Conservation (phyloP, 768 basidiomycete genomes). For the Suillus weaverae region DNA sequence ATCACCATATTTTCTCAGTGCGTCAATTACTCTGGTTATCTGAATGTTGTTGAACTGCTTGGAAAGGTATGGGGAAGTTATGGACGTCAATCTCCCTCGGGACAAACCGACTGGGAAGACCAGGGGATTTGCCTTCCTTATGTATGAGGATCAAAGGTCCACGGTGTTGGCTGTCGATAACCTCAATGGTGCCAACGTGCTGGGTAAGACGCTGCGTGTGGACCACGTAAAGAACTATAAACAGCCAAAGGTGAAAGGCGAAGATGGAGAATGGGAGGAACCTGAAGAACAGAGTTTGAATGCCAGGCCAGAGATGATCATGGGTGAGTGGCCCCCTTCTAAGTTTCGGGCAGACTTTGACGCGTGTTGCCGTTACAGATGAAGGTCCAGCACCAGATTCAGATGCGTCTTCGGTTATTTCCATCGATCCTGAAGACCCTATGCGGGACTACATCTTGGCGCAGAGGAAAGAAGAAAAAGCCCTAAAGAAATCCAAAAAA, state of each 20-base stretch:
- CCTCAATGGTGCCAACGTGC: conserved; percentile 89
- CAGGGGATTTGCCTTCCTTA: conserved; percentile 92
- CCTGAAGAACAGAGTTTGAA: conserved; percentile 85
- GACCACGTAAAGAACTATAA: conserved; percentile 94
- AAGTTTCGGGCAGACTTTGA: background rate
- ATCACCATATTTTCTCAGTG: conserved; percentile 98
- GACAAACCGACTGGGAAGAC: conserved; percentile 92
- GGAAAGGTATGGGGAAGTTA: conserved; percentile 89
- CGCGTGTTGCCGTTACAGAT: conserved; percentile 36
- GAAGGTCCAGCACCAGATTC: conserved; percentile 61
- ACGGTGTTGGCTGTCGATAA: conserved; percentile 98
- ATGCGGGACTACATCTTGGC: conserved; percentile 92
- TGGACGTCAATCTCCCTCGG: conserved; percentile 92
- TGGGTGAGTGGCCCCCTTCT: conserved; percentile 43
- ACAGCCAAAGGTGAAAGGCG: conserved; percentile 76
- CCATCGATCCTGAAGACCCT: conserved; percentile 94
- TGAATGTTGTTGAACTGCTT: conserved; percentile 7
- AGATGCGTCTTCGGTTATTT: conserved; percentile 59
- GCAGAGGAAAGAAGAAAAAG: conserved; percentile 71
- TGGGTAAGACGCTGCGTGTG: conserved; percentile 85
- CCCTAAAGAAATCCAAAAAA: conserved; percentile 57
- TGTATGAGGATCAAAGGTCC: conserved; percentile 98
- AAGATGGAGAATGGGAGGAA: conserved; percentile 84
- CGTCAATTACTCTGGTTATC: conserved; percentile 31
- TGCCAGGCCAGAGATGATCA: conserved; percentile 73